Evolutionary conservation across 176 grass and related monocot species (phyloP).

Genomic region (Oryza nivara): DNA sequence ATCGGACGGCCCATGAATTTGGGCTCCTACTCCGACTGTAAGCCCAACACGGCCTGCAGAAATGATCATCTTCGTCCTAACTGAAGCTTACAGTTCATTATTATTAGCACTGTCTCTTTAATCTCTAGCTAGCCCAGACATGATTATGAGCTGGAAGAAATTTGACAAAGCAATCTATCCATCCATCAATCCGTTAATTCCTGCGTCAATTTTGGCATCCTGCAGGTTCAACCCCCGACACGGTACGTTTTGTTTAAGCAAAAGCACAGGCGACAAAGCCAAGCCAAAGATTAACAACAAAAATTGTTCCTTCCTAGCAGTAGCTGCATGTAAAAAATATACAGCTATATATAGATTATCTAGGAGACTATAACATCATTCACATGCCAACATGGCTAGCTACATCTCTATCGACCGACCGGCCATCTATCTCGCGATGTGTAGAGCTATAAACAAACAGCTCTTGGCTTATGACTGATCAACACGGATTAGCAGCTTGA

Average conservation of each 20-base stretch:
- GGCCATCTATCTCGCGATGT: background rate
- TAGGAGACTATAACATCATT: background rate
- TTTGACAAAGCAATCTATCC: background rate
- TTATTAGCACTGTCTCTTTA: no score
- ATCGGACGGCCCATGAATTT: no score
- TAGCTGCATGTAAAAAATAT: background rate
- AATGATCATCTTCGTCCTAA: no score
- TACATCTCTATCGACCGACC: background rate
- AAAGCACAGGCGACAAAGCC: background rate
- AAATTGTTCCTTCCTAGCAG: background rate
- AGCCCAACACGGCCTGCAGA: no score
- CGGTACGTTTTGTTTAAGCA: background rate
- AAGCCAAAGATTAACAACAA: background rate
- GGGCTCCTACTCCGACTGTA: no score
- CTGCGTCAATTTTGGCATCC: background rate
- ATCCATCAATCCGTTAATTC: background rate
- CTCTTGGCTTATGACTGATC: background rate
- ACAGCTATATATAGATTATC: background rate
- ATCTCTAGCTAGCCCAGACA: no score
- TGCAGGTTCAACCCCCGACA: constrained; percentile 21
- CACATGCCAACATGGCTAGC: constrained; percentile 8
- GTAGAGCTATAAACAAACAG: background rate
- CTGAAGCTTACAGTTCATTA: no score
- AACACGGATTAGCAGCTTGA: background rate
- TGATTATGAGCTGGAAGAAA: no score